Base-by-base conservation (phyloP, 2,329 filamentous ascomycete genomes). In the Ophiocordyceps robertsii region DNA sequence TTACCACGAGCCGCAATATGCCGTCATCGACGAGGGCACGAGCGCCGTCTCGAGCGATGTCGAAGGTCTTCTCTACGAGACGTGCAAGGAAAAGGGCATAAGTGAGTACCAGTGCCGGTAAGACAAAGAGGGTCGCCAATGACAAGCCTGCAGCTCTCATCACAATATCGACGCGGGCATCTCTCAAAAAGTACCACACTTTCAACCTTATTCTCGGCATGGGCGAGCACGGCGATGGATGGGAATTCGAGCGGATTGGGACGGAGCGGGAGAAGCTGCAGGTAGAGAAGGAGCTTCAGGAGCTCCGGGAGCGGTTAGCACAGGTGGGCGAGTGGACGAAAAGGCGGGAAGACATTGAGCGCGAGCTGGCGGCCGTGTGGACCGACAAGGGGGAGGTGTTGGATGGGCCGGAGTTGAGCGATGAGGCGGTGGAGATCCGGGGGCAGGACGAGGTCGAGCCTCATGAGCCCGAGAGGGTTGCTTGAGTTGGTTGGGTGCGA, bases 1-100 rank as follows among this genome's bases (percentile, higher is more conserved):
- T 35, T 98, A 98, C 56, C 92, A 98, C 56, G 90, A 96, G 65
- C 92, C 92, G 14, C 73, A 83, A 46, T 98, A 94, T 58, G 92
- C 88, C 2, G 87, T 98, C 54, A 79, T 98, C 44, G 92, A 98
- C 48, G 92, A 98, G 62, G 90, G 88, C 8, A 98, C 92, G 0
- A 93, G 84, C 46, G 92, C 92, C 1, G 92, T 96, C 2, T 92
- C 84, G 5, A 88, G 82, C 37, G 92, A 98, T 54, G 92, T 98
- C 2, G 92, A 98, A 58, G 92, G 92, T 1, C 59, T 96, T 19
- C 62, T 98, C 33, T 98, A 98, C 56, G 89, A 98, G 65, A 82
- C 77, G 17, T 89, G 86, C 54, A 98, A 98, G 63, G 84, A 88
- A 47, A 84, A 81, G 56, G 90, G 90, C 0, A 96, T 96, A 52